These are phyloP conservation scores for Seiridium cupressi DNA, from an alignment of 2,329 filamentous ascomycete genomes.

Conservation along the genomic window DNA sequence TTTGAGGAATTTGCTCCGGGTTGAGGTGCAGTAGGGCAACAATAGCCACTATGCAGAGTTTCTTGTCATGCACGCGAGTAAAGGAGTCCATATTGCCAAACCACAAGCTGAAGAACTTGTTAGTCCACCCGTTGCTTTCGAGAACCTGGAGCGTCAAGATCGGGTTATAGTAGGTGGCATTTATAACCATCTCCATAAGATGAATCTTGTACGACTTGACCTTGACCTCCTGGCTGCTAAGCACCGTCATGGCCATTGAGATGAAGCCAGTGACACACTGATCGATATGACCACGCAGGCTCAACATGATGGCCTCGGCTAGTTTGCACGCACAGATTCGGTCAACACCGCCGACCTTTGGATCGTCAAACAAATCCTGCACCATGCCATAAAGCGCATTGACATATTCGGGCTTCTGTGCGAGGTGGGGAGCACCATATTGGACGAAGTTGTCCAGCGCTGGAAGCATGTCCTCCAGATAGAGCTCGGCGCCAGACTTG, in stretches of 20 bases:
- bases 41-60: slow-evolving; percentile 93
- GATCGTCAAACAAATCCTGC: slow-evolving; percentile 87
- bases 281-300: slow-evolving; percentile 84
- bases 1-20: slow-evolving; percentile 81
- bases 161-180: slow-evolving; percentile 96
- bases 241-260: slow-evolving; percentile 79
- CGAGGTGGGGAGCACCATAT: slow-evolving; percentile 78
- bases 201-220: slow-evolving; percentile 94
- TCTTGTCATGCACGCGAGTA: slow-evolving; percentile 95
- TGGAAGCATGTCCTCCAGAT: slow-evolving; percentile 97
- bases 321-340: slow-evolving; percentile 97
- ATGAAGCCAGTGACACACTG: slow-evolving; percentile 87
- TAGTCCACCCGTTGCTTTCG: slow-evolving; percentile 92
- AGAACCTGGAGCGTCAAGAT: slow-evolving; percentile 79
- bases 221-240: slow-evolving; percentile 74
- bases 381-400: slow-evolving; percentile 92
- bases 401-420: slow-evolving; percentile 82
- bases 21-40: slow-evolving; percentile 77
- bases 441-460: slow-evolving; percentile 97
- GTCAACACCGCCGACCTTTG: slow-evolving; percentile 90
- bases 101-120: slow-evolving; percentile 98
- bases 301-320: slow-evolving; percentile 95
- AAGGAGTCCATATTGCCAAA: slow-evolving; percentile 95
- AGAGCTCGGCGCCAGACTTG: slow-evolving; percentile 94
- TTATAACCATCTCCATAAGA: slow-evolving; percentile 98